A percentile compares a stretch with the other conserved stretches of the same genome.
Conservation (phyloP, 192 early-diverging fungal genomes). For the Geosiphon pyriformis region DNA sequence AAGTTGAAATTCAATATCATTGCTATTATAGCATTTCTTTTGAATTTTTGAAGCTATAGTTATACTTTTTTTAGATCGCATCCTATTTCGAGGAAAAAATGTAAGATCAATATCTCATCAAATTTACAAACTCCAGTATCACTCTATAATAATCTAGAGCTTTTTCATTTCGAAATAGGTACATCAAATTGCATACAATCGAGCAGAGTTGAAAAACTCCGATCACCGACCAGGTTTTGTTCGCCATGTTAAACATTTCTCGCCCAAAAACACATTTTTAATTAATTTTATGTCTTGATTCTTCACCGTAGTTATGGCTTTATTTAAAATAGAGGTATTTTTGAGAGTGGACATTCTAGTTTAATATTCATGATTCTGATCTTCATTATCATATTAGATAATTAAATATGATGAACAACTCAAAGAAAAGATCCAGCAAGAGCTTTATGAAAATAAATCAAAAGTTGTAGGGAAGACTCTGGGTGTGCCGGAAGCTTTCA, state of each 20-base stretch:
- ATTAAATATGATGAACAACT: conserved; percentile 40
- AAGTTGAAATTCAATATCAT: conserved; percentile 27
- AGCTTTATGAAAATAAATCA: conserved; percentile 41
- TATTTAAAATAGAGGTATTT: conserved; percentile 34
- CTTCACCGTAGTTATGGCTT: conserved; percentile 26
- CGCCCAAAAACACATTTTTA: no score
- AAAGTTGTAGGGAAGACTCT: conserved; percentile 17
- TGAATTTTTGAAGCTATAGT: background rate
- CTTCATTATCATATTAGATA: conserved; percentile 35
- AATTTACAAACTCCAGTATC: background rate
- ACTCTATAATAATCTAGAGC: background rate
- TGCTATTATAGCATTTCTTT: background rate
- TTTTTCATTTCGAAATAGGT: conserved; percentile 21
- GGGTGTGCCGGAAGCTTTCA: background rate
- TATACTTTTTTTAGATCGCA: conserved; percentile 40
- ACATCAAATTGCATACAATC: conserved; percentile 42
- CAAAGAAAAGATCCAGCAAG: conserved; percentile 42
- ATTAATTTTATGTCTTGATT: no score
- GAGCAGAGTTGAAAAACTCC: conserved; percentile 64
- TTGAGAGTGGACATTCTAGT: background rate
- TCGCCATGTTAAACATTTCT: no score
- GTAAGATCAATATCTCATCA: conserved; percentile 40
- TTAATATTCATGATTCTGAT: conserved; percentile 27
- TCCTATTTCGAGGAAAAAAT: conserved; percentile 51
- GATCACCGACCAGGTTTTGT: conserved; percentile 72